Base-by-base conservation (phyloP, 257 asterid species). In the Nicotiana noctiflora region DNA sequence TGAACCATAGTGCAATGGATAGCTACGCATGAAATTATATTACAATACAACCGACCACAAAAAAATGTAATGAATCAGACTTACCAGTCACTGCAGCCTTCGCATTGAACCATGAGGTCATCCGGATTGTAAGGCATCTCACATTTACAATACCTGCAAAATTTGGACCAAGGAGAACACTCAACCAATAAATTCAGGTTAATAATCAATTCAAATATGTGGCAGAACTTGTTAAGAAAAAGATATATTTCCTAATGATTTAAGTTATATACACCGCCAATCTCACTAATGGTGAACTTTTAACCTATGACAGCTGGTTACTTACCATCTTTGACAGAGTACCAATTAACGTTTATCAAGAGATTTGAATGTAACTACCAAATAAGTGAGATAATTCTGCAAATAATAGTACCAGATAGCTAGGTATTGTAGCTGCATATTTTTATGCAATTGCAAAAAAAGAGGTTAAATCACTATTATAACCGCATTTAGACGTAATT, bases 41-140 rank as follows among this genome's bases (percentile, higher is more conserved):
- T 3, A 49, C 51, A 74, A 64, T 37, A 44, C 14, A 72, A 82
- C 74, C 23, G 84, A 79, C 46, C 40, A 51, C 23, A 55, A 59
- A 82, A 19, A 19, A 29, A 88, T 75, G 77, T 6, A 18, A 80
- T 55, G 74, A 67, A 68, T 52, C 62, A 29, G 81, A 87, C 98
- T 88, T 84, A 95, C 99, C 98, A 95, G 85, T 95, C 98, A 87
- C 86, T 89, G 86, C 99, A 95, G 65, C 89, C 97, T 82, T 95
- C 98, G 63, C 99, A 95, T 81, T 92, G 97, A 87, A 95, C 89
- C 99, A 95, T 95, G 31, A 95, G 96, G 88, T 95, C 98, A 66
- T 95, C 98, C 8, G 98, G 98, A 84, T 95, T 95, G 83, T 92
- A 93, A 76, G 98, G 98, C 98, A 94, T 95, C 87, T 95, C 99